phyloP scores from a whole-genome alignment of 116 monocot species.

The Iris pallida region DNA sequence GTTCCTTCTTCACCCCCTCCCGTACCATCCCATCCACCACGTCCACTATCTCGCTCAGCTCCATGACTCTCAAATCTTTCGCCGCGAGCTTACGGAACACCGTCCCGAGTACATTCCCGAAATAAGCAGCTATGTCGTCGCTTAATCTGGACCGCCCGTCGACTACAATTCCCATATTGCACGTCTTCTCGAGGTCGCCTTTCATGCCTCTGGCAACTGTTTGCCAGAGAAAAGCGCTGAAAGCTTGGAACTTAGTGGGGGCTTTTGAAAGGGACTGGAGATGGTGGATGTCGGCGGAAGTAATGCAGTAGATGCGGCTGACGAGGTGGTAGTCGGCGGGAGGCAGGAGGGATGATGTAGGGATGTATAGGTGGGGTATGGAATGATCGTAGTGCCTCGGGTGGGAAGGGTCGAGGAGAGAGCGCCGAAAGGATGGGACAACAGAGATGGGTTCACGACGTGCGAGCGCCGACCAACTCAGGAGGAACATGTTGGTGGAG shows the following conservation, averaged over 20 bases:
- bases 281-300: background rate
- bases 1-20: background rate
- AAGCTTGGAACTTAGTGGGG: background rate
- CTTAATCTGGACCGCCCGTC: background rate
- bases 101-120: background rate
- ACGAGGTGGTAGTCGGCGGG: background rate
- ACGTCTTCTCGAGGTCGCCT: background rate
- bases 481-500: slow-evolving; percentile 55
- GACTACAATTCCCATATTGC: background rate
- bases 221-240: slow-evolving; percentile 4
- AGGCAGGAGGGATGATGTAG: slow-evolving; percentile 2
- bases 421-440: slow-evolving; percentile 30
- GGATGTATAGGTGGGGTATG: background rate
- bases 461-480: slow-evolving; percentile 33
- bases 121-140: background rate
- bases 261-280: background rate
- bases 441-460: background rate
- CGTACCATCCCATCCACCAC: background rate
- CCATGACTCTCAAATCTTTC: background rate
- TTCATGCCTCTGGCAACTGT: background rate
- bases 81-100: background rate
- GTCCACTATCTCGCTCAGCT: background rate
- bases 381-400: background rate
- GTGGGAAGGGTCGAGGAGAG: slow-evolving; percentile 25
- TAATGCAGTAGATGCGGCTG: slow-evolving; percentile 4